Evolutionary conservation across 768 basidiomycete species (phyloP), one percentile per base, ranked within the genome.

Genomic region (Mycena chlorophos): DNA sequence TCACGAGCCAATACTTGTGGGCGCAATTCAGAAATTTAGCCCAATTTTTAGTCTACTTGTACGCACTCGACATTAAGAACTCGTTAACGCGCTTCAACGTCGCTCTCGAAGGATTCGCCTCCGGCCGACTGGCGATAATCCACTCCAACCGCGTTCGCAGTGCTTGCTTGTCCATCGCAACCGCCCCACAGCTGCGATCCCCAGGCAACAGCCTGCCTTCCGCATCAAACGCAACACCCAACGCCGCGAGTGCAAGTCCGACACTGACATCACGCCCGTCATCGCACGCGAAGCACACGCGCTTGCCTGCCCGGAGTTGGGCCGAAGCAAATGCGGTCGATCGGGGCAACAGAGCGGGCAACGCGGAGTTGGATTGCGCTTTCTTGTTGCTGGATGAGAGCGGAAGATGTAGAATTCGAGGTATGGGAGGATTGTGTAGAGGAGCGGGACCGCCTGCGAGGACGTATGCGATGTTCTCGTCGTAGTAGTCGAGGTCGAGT

Each of bases 81-180:
- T 88, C 85, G 65, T 94, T 92, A 42, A 91, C 81, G 14, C 86
- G 73, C 68, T 91, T 91, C 56, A 98, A 76, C 8, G 89, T 91
- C 16, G 84, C 78, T 38, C 94, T 81, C 10, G 90, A 86, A 0
- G 96, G 95, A 66, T 97, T 98, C 3, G 86, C 88, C 51, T 76
- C 74, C 4, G 90, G 88, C 49, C 80, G 73, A 60, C 83, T 86
- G 19, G 87, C 76, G 55, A 94, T 88, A 46, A 98, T 83, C 91
- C 90, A 93, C 66, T 98, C 87, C 30, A 98, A 75, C 17, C 93
- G 79, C 13, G 76, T 86, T 12, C 84, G 82, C 58, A 98, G 83
- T 13, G 78, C 71, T 19, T 76, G 69, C 68, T 97, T 97, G 60
- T 75, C 78, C 20, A 57, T 34, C 46, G 37, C 51, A 22, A 14